Base-by-base conservation (phyloP, 352 stramenopile genomes). In the Pythium apleroticum region DNA sequence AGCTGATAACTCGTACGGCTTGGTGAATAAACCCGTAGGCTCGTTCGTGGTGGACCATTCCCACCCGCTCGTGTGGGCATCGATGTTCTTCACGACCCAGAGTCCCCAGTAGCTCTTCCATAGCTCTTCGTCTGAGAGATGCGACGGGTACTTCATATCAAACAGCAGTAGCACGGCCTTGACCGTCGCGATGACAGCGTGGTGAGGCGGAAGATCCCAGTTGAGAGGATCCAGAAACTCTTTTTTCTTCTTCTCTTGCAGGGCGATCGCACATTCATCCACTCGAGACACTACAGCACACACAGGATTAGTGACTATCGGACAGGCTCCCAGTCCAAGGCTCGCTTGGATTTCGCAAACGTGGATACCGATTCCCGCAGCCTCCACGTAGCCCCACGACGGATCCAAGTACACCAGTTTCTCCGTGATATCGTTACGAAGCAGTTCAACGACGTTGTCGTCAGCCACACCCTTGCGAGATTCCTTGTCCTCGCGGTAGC, bases 21-120 rank as follows among this genome's bases (percentile, higher is more conserved):
- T 87, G 25, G 82, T 91, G 70, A 91, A 90, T 1, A 91, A 48
- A 4, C 82, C 82, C 41, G 68, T 78, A 0, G 82, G 80, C 45
- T 91, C 80, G 35, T 91, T 89, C 33, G 75, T 76, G 12, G 80
- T 60, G 57, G 80, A 62, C 80, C 82, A 91, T 31, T 89, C 75
- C 80, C 82, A 91, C 9, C 80, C 80, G 30, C 72, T 60, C 2
- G 75, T 75, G 64, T 91, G 82, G 19, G 80, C 56, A 15, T 91
- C 80, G 52, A 91, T 83, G 66, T 91, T 91, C 67, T 89, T 91
- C 60, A 89, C 78, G 20, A 91, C 83, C 82, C 82, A 91, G 0
- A 88, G 66, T 10, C 69, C 78, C 82, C 82, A 91, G 63, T 73
- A 69, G 0, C 57, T 65, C 14, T 64, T 57, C 82, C 82, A 91